Conservation (phyloP, 2,329 filamentous ascomycete genomes). For the Bipolaris zeicola region DNA sequence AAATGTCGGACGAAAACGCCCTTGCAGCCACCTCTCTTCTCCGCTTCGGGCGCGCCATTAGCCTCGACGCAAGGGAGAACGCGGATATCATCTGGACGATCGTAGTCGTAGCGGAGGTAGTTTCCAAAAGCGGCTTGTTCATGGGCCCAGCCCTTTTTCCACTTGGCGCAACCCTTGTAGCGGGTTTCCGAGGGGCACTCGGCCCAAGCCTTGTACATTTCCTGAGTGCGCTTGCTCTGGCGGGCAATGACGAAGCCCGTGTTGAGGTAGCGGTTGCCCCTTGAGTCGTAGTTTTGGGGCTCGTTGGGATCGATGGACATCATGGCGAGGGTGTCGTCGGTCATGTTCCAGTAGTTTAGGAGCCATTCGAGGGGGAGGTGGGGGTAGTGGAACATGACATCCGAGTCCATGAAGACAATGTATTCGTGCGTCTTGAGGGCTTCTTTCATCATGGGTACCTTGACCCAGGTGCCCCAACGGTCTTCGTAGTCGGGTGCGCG, state of each 20-base stretch:
- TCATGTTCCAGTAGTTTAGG: conserved; percentile 58
- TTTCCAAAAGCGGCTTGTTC: conserved; percentile 49
- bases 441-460: conserved; percentile 55
- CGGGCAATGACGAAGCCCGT: conserved; percentile 55
- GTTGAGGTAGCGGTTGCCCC: conserved; percentile 51
- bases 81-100: conserved; percentile 45
- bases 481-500: conserved; percentile 50
- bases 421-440: conserved; percentile 51
- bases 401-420: conserved; percentile 57
- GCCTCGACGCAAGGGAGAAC: conserved; percentile 48
- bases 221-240: conserved; percentile 45
- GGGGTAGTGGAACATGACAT: conserved; percentile 55
- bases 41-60: conserved; percentile 46
- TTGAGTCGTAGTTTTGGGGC: conserved; percentile 51
- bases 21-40: conserved; percentile 42
- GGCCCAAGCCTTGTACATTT: conserved; percentile 48
- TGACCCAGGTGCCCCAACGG: conserved; percentile 57
- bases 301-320: conserved; percentile 55
- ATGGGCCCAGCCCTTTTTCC: conserved; percentile 46
- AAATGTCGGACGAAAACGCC: conserved; percentile 49
- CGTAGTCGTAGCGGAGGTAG: conserved; percentile 48
- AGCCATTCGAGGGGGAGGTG: conserved; percentile 58
- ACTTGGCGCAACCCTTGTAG: conserved; percentile 44
- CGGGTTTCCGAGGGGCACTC: conserved; percentile 45
- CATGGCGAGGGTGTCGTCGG: conserved; percentile 52